Percentiles rank a stretch among this genome's conserved stretches.
phyloP scores from a whole-genome alignment of 2,329 filamentous ascomycete species.

The Trichoderma pleuroti region DNA sequence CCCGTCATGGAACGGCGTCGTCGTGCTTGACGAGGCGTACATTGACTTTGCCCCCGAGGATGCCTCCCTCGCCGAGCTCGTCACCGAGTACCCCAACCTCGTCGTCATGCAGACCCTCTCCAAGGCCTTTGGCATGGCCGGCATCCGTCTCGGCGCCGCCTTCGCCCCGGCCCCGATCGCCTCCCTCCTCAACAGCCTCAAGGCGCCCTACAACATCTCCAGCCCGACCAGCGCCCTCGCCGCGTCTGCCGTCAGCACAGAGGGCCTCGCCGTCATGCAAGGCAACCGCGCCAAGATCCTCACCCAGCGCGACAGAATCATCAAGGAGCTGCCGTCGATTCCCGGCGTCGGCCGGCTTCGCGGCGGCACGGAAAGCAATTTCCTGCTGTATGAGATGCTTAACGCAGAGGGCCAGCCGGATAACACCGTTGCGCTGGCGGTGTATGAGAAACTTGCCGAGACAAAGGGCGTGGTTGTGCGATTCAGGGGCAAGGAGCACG shows the following conservation, averaged over 20 bases:
- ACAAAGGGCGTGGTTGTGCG: conserved; percentile 85
- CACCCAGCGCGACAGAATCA: conserved; percentile 70
- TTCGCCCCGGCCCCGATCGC: conserved; percentile 77
- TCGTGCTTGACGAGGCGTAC: conserved; percentile 94
- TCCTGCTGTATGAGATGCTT: conserved; percentile 85
- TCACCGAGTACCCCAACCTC: conserved; percentile 87
- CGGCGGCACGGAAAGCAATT: conserved; percentile 81
- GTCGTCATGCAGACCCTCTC: conserved; percentile 98
- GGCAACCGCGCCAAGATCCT: conserved; percentile 67
- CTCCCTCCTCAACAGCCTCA: conserved; percentile 79
- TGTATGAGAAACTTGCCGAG: conserved; percentile 84
- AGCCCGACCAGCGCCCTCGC: conserved; percentile 83
- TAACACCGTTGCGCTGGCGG: conserved; percentile 71
- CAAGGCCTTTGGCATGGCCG: conserved; percentile 94
- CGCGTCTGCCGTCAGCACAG: conserved; percentile 62
- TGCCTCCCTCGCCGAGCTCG: conserved; percentile 85
- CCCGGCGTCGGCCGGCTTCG: conserved; percentile 75
- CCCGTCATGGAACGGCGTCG: conserved; percentile 90
- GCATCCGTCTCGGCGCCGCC: conserved; percentile 83
- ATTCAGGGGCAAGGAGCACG: conserved; percentile 88
- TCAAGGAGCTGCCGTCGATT: conserved; percentile 69
- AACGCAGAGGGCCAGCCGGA: conserved; percentile 69
- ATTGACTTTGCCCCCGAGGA: conserved; percentile 80
- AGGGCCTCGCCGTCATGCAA: conserved; percentile 71
- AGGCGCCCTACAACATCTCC: conserved; percentile 94